A percentile compares a stretch with the other conserved stretches of the same genome.
These are phyloP conservation scores for Trifolium subterraneum DNA, from an alignment of 306 rosid genomes.

Conservation along the genomic window DNA sequence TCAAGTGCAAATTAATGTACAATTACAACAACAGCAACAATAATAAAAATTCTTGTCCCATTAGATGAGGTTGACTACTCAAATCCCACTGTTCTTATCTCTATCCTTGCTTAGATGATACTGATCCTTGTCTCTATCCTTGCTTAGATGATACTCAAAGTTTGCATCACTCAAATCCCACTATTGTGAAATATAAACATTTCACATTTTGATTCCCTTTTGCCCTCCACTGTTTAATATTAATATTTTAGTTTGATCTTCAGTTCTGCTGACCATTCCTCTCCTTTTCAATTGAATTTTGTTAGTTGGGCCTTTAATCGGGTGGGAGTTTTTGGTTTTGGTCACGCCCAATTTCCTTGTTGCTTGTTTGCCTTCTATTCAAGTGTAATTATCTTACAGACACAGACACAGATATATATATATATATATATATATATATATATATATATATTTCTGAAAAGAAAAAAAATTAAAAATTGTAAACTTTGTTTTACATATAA, in stretches of 20 bases:
- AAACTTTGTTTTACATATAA: conserved; percentile 2
- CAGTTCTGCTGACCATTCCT: neutral
- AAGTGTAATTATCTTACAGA: too few species aligned
- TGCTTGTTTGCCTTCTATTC: too few species aligned
- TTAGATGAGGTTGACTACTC: neutral
- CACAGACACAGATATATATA: too few species aligned
- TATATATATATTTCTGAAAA: too few species aligned
- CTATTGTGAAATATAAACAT: conserved; percentile 13
- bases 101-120: conserved; percentile 5
- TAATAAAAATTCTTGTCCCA: neutral
- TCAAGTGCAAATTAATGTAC: neutral
- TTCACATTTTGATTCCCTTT: conserved; percentile 5
- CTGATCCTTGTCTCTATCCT: neutral
- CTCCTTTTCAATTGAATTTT: neutral
- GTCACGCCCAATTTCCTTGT: neutral
- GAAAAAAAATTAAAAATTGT: too few species aligned
- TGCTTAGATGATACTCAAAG: conserved; percentile 9
- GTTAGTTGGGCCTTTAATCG: conserved; percentile 3
- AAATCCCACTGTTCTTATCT: too few species aligned
- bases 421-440: too few species aligned
- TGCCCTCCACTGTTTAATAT: conserved; percentile 6
- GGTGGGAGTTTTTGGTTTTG: neutral
- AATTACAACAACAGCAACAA: neutral
- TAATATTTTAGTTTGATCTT: conserved; percentile 24
- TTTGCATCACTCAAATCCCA: neutral